Base-by-base conservation (phyloP, 2,329 filamentous ascomycete genomes). In the Trichoderma semiorbis region DNA sequence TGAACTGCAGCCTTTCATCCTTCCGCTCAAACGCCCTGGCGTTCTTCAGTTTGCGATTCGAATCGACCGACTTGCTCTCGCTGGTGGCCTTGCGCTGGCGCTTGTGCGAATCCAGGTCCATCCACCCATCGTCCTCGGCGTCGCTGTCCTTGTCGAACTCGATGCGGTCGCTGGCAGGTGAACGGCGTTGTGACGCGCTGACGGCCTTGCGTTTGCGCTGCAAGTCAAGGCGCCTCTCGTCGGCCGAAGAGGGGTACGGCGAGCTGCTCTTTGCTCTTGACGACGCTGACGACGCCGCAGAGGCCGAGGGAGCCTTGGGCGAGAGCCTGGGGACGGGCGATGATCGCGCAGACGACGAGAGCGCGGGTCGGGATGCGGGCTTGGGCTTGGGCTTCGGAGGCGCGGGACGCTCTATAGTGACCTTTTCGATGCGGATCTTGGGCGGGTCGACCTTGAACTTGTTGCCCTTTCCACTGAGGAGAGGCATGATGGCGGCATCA, bases 151-250 rank as follows among this genome's bases (percentile, higher is more conserved):
- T 85, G 72, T 85, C 85, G 72, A 86, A 87, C 69, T 84, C 82
- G 74, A 87, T 80, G 65, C 83, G 83, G 55, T 85, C 84, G 72
- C 82, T 85, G 14, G 81, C 84, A 3, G 87, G 85, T 8, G 86
- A 87, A n/a, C 75, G 75, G 73, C 80, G 77, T 58, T 76, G 72
- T 43, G 75, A 74, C 14, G 82, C 79, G 70, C 75, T 77, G 61
- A 75, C 14, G 53, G 82, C 81, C 76, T 87, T 87, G 78, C 86
- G 85, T 80, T 88, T 88, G 72, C 85, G 84, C 50, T 88, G 88
- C 71, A 84, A 83, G 28, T 81, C 80, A 36, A 77, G 73, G 18
- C 79, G 77, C 72, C 75, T 78, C 76, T 83, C 80, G 67, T 82
- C 80, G 50, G 80, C 78, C n/a, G 79, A 83, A 16, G 82, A 83